Conservation (phyloP, 1,284 basidiomycete species). For the Mycosarcoma mackinlayi region DNA sequence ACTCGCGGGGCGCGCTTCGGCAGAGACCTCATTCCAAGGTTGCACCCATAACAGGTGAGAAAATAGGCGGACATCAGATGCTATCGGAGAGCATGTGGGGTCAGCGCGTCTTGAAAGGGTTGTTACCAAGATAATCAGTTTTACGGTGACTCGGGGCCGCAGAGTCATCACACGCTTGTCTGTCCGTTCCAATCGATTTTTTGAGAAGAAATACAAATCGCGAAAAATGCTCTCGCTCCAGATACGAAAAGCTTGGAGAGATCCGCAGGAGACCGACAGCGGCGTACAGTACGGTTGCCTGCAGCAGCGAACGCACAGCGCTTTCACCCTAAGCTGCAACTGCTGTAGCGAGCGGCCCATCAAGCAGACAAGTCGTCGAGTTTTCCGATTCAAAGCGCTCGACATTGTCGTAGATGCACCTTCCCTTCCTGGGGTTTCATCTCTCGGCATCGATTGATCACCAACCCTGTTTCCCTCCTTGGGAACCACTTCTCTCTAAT, state of each 20-base stretch:
- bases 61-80: fast-evolving
- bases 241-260: constrained; percentile 3
- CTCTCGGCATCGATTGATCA: constrained; percentile 60
- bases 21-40: constrained; percentile 49
- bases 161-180: neutral
- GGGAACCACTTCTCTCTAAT: constrained; percentile 11
- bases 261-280: constrained; percentile 2
- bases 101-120: constrained; percentile 11
- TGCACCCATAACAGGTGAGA: constrained; percentile 52
- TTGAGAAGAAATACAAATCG: constrained; percentile 26
- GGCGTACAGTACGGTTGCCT: too few relatives aligned
- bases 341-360: constrained; percentile 1
- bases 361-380: too few relatives aligned
- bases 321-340: constrained; percentile 2
- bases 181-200: neutral
- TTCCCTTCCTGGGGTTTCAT: constrained; percentile 40
- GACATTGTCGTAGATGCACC: constrained; percentile 11
- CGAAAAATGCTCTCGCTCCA: constrained; percentile 4
- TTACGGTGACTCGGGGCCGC: constrained; percentile 23
- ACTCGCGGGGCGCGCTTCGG: constrained; percentile 55
- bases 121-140: neutral
- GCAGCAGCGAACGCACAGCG: neutral
- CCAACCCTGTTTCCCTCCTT: constrained; percentile 40
- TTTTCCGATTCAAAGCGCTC: constrained; percentile 8
- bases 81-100: neutral